Percentiles rank a stretch among this genome's conserved stretches.
Evolutionary conservation across 1,284 basidiomycete genomes (phyloP).

Genomic region (Puccinia hordei): DNA sequence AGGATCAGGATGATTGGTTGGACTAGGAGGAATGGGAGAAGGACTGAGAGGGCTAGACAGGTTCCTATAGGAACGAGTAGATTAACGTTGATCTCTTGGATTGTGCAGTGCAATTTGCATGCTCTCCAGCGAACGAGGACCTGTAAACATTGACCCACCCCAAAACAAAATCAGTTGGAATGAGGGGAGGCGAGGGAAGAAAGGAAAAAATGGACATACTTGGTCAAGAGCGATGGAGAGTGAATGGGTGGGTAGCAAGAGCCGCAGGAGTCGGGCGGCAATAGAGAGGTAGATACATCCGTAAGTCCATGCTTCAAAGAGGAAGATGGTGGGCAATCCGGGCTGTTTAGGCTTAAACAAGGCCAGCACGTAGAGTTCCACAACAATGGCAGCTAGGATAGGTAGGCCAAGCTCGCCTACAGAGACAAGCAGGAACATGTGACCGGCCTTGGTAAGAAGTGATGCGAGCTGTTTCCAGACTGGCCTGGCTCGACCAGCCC

Average conservation of each 20-base stretch:
- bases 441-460: neutral
- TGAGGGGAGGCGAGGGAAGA: neutral
- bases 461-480: neutral
- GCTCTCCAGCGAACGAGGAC: constrained; percentile 26
- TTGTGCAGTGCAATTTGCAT: neutral
- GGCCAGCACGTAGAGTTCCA: constrained; percentile 43
- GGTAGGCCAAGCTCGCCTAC: constrained; percentile 38
- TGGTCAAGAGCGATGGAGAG: constrained; percentile 40
- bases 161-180: neutral
- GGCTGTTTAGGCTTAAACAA: constrained; percentile 15
- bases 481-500: too few species aligned
- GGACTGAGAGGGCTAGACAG: neutral
- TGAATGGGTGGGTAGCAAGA: constrained; percentile 16
- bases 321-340: constrained; percentile 14
- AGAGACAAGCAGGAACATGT: neutral
- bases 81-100: constrained; percentile 21
- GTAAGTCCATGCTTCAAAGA: constrained; percentile 41
- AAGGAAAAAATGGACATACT: constrained; percentile 1
- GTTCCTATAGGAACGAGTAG: constrained; percentile 13
- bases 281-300: constrained; percentile 41
- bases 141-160: neutral
- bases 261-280: constrained; percentile 9
- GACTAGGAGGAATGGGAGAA: constrained; percentile 8
- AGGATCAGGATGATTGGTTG: constrained; percentile 16
- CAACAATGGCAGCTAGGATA: constrained; percentile 9